Percentiles rank a stretch among this genome's conserved stretches.
phyloP scores from a whole-genome alignment of 192 early-diverging fungal species.

The Helicostylum pulchrum region DNA sequence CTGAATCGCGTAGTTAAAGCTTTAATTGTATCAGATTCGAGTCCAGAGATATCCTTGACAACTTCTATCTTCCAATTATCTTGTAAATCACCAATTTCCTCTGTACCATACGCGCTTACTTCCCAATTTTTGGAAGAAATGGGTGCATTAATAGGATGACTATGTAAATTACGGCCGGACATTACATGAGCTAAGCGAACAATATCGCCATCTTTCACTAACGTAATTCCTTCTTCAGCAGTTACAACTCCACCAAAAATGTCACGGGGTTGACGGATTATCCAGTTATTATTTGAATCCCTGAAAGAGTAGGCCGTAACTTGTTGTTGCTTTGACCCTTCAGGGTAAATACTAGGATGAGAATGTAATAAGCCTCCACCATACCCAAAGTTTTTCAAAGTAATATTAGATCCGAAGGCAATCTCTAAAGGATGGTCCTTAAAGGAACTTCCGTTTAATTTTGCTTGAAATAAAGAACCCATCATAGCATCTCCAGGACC shows the following conservation, averaged over 20 bases:
- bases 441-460: conserved; percentile 77
- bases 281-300: conserved; percentile 93
- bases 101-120: conserved; percentile 87
- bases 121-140: conserved; percentile 77
- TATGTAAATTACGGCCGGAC: conserved; percentile 82
- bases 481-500: conserved; percentile 91
- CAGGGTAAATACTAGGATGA: conserved; percentile 81
- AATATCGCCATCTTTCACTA: conserved; percentile 73
- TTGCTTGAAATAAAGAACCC: conserved; percentile 97
- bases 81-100: conserved; percentile 68
- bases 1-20: conserved; percentile 82
- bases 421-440: conserved; percentile 81
- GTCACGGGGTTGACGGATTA: conserved; percentile 58
- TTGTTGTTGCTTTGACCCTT: conserved; percentile 93
- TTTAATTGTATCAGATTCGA: conserved; percentile 47
- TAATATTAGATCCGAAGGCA: conserved; percentile 86
- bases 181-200: conserved; percentile 75
- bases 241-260: background rate
- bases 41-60: conserved; percentile 60
- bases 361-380: conserved; percentile 94
- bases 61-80: conserved; percentile 92
- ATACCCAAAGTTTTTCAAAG: conserved; percentile 76
- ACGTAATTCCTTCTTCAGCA: conserved; percentile 33
- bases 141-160: conserved; percentile 74
- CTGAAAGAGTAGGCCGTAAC: conserved; percentile 92